A percentile compares a stretch with the other conserved stretches of the same genome.
Evolutionary conservation across 2,329 filamentous ascomycete genomes (phyloP).

Genomic region (Hyphodiscus sp.): DNA sequence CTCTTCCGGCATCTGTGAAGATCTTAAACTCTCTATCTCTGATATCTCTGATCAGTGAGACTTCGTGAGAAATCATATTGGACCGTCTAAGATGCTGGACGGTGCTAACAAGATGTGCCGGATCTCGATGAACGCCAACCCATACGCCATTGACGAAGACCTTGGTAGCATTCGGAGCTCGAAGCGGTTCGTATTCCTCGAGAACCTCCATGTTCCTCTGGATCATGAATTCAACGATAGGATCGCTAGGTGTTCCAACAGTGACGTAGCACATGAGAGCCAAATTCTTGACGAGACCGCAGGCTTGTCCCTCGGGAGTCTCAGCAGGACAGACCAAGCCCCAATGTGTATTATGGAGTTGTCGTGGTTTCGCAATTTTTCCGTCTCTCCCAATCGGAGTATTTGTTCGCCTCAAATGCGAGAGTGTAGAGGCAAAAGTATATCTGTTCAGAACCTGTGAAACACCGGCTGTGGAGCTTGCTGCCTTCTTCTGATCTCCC

Average conservation of each 20-base stretch:
- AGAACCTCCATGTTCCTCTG: constrained; percentile 92
- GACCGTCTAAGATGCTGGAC: constrained; percentile 73
- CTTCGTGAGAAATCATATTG: constrained; percentile 81
- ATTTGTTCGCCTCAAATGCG: constrained; percentile 94
- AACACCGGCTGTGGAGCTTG: constrained; percentile 89
- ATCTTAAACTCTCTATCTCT: constrained; percentile 97
- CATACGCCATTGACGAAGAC: constrained; percentile 97
- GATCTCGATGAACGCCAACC: constrained; percentile 92
- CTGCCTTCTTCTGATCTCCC: constrained; percentile 99
- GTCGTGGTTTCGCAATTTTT: constrained; percentile 95
- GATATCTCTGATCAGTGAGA: constrained; percentile 92
- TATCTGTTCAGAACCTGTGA: constrained; percentile 98
- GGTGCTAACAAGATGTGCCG: constrained; percentile 73
- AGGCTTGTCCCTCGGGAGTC: constrained; percentile 96
- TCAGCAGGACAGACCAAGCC: constrained; percentile 95
- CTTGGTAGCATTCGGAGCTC: constrained; percentile 90
- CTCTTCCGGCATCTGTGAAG: constrained; percentile 92
- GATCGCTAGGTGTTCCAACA: constrained; percentile 84
- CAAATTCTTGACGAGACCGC: constrained; percentile 95
- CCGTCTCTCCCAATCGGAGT: constrained; percentile 96
- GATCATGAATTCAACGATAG: constrained; percentile 92
- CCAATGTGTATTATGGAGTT: constrained; percentile 98
- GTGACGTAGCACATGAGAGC: constrained; percentile 98
- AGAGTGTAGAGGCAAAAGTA: constrained; percentile 92
- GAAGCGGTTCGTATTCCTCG: constrained; percentile 84